Percentiles rank a stretch among this genome's conserved stretches.
Evolutionary conservation across 805 yeast genomes (phyloP).

Genomic region (Lachancea quebecensis): DNA sequence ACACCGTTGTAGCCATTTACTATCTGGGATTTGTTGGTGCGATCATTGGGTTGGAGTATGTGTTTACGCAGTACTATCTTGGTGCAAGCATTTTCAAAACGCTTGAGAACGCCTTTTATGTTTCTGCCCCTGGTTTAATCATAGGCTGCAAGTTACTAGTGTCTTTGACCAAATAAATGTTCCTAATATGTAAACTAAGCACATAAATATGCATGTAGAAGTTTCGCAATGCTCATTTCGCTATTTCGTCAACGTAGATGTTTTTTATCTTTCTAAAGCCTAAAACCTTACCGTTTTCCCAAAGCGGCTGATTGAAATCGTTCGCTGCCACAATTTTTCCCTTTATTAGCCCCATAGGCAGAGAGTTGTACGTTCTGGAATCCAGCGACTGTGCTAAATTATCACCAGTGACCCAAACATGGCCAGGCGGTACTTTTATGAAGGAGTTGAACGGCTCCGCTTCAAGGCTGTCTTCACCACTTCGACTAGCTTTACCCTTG

Average conservation of each 20-base stretch:
- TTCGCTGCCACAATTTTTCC: slow-evolving; percentile 80
- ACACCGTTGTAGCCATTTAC: slow-evolving; percentile 18
- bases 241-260: slow-evolving; percentile 37
- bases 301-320: slow-evolving; percentile 43
- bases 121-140: slow-evolving; percentile 49
- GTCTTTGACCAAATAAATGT: slow-evolving; percentile 24
- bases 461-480: slow-evolving; percentile 6
- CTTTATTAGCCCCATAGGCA: slow-evolving; percentile 80
- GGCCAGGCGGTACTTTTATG: slow-evolving; percentile 85
- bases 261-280: slow-evolving; percentile 52
- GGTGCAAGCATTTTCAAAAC: slow-evolving; percentile 31
- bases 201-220: no score
- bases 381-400: slow-evolving; percentile 82
- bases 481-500: no score
- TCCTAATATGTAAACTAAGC: background rate
- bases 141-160: slow-evolving; percentile 64
- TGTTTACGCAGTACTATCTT: slow-evolving; percentile 26
- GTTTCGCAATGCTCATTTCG: background rate
- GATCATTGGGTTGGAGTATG: slow-evolving; percentile 27
- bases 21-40: slow-evolving; percentile 22
- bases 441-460: slow-evolving; percentile 35
- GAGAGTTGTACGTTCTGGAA: slow-evolving; percentile 80
- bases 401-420: slow-evolving; percentile 96
- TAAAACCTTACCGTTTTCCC: slow-evolving; percentile 38
- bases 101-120: slow-evolving; percentile 25